phyloP scores from a whole-genome alignment of 768 basidiomycete genomes.

The Rhizopogon roseolus region DNA sequence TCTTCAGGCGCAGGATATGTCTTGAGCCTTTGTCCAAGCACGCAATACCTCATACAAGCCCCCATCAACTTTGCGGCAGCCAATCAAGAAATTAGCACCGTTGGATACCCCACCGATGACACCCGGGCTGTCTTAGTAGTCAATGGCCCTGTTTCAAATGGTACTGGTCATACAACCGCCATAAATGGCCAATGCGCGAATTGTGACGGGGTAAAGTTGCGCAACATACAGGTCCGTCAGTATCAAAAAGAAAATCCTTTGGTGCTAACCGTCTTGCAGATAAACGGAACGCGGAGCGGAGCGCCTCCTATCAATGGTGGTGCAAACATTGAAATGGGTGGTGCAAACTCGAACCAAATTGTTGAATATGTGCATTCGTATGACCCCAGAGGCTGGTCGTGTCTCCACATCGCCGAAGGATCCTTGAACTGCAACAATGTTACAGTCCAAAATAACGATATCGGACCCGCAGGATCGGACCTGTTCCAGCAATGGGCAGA shows the following conservation, averaged over 20 bases:
- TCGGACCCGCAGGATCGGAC: constrained; percentile 73
- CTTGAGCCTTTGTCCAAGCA: constrained; percentile 60
- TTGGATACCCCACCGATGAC: constrained; percentile 66
- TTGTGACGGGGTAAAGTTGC: constrained; percentile 57
- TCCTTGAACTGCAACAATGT: constrained; percentile 56
- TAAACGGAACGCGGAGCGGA: constrained; percentile 65
- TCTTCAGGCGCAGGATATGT: constrained; percentile 63
- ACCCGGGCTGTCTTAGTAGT: constrained; percentile 69
- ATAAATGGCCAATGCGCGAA: constrained; percentile 59
- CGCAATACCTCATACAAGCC: constrained; percentile 58
- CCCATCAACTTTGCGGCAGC: constrained; percentile 63
- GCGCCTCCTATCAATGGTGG: constrained; percentile 53
- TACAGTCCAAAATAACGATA: constrained; percentile 75
- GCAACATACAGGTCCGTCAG: constrained; percentile 61
- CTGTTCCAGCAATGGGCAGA: constrained; percentile 74
- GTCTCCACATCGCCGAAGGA: constrained; percentile 75
- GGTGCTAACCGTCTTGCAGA: constrained; percentile 32
- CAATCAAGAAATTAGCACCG: constrained; percentile 78
- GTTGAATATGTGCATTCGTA: constrained; percentile 74
- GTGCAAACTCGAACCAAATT: constrained; percentile 63
- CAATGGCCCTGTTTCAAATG: constrained; percentile 48
- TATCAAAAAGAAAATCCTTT: not conserved
- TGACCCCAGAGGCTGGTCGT: constrained; percentile 80
- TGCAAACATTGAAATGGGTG: constrained; percentile 85
- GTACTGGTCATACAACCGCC: constrained; percentile 67